Base-by-base conservation (phyloP, 1,284 basidiomycete species). In the Microbotryum intermedium region DNA sequence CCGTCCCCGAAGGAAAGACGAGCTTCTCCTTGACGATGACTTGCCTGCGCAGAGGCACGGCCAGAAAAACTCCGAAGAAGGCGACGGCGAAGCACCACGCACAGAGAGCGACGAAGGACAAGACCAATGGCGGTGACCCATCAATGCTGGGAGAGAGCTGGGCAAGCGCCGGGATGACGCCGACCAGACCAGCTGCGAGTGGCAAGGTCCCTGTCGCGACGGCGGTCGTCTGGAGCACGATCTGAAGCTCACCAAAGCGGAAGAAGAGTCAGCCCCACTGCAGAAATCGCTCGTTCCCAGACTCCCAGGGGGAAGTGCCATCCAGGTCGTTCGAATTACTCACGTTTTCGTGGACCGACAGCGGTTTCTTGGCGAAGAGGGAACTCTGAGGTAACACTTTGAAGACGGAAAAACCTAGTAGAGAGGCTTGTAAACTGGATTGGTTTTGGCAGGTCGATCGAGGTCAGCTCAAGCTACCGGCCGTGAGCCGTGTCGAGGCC, bases 21-120 rank as follows among this genome's bases (percentile, higher is more conserved):
- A 97, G 82, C 73, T 94, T 85, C 73, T 97, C 93, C 73, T 92
- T 86, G 48, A 97, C 84, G 60, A 97, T 93, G 72, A 95, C 90
- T 83, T 95, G 91, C 70, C 90, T 87, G 50, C 93, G 83, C 46
- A 97, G 80, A 1, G 93, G 93, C 8, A 90, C 88, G 0, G 93
- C 94, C 57, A 97, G 80, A 74, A 97, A 95, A 20, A 97, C 91
- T 6, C 89, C 92, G 74, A 94, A 95, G 77, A 93, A 95, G 8
- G 92, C 91, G 28, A 95, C 82, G 4, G 85, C 87, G 61, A 82
- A 84, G 2, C 86, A 88, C 92, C 93, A 97, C 9, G 81, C 80
- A 18, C 92, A 79, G 25, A 89, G 81, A 23, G 81, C 79, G 18
- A 81, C 64, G 82, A 84, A 90, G 16, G 83, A 82, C 30, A 95